Conservation (phyloP, 306 rosid genomes). For the Begonia peltatifolia region DNA sequence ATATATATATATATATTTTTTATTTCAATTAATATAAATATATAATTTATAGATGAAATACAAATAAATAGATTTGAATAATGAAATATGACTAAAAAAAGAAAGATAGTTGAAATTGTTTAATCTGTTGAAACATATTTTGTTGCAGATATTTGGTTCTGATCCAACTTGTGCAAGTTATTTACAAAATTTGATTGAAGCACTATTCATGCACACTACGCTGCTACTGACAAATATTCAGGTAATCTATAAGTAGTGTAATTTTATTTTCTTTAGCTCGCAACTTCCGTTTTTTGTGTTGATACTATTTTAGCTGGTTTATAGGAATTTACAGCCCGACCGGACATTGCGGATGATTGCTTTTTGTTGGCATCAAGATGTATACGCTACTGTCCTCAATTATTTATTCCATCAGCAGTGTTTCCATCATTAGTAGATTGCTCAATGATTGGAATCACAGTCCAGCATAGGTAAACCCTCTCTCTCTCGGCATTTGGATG, state of each 20-base stretch:
- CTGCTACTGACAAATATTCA: slow-evolving; percentile 79
- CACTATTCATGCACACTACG: slow-evolving; percentile 73
- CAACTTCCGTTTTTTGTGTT: slow-evolving; percentile 11
- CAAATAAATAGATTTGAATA: too few relatives aligned
- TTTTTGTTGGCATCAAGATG: slow-evolving; percentile 96
- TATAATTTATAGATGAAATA: too few relatives aligned
- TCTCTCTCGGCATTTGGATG: slow-evolving; percentile 4
- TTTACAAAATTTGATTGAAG: slow-evolving; percentile 78
- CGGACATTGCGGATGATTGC: slow-evolving; percentile 99
- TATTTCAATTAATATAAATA: too few relatives aligned
- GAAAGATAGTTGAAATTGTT: too few relatives aligned
- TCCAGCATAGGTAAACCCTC: slow-evolving; percentile 69
- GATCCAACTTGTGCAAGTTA: slow-evolving; percentile 91
- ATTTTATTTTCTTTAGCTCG: not conserved
- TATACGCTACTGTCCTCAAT: slow-evolving; percentile 96
- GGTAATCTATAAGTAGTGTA: slow-evolving; percentile 23
- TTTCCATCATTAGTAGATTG: slow-evolving; percentile 91
- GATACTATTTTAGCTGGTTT: slow-evolving; percentile 5
- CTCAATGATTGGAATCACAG: slow-evolving; percentile 87
- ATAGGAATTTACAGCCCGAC: slow-evolving; percentile 98
- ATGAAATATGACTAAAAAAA: too few relatives aligned
- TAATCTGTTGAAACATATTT: slow-evolving; percentile 16
- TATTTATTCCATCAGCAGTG: slow-evolving; percentile 79
- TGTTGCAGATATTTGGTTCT: slow-evolving; percentile 91
- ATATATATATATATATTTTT: too few relatives aligned